A percentile compares a stretch with the other conserved stretches of the same genome.
Evolutionary conservation across 2,329 filamentous ascomycete genomes (phyloP).

Genomic region (Cladosporium sp.): DNA sequence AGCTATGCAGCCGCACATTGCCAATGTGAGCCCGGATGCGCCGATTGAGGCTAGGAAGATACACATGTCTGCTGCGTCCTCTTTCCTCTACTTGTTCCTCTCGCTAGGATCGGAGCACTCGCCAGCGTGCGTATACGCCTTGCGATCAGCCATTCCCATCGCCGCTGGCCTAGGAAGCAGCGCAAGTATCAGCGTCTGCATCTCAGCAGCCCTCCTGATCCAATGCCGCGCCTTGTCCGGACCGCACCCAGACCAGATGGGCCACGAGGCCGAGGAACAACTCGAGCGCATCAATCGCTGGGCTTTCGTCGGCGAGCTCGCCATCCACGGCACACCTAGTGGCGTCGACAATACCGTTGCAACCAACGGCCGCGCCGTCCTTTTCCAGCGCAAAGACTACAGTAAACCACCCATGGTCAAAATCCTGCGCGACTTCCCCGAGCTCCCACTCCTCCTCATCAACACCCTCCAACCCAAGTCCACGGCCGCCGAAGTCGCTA

Average conservation of each 20-base stretch:
- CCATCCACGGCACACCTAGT: constrained; percentile 94
- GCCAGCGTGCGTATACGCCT: constrained; percentile 78
- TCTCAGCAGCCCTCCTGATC: constrained; percentile 71
- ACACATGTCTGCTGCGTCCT: constrained; percentile 73
- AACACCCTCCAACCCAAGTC: constrained; percentile 86
- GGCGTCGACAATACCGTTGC: constrained; percentile 97
- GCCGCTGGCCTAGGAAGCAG: constrained; percentile 88
- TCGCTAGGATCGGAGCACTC: constrained; percentile 77
- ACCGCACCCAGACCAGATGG: constrained; percentile 85
- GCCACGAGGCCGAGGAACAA: constrained; percentile 81
- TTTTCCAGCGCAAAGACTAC: constrained; percentile 80
- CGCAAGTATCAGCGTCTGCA: constrained; percentile 87
- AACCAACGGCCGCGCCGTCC: constrained; percentile 86
- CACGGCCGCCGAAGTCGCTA: constrained; percentile 78
- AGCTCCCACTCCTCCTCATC: constrained; percentile 82
- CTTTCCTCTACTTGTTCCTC: constrained; percentile 90
- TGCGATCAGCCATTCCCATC: constrained; percentile 91
- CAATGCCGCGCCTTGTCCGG: constrained; percentile 85
- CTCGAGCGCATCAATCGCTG: constrained; percentile 95
- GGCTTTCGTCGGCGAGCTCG: constrained; percentile 96
- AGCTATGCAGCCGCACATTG: constrained; percentile 75
- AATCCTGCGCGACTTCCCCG: constrained; percentile 81
- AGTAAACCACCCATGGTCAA: constrained; percentile 65
- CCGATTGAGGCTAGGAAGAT: constrained; percentile 74
- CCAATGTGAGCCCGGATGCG: constrained; percentile 61